These are phyloP conservation scores for Trichophyton rubrum DNA, from an alignment of 2,329 filamentous ascomycete genomes.

Conservation along the genomic window DNA sequence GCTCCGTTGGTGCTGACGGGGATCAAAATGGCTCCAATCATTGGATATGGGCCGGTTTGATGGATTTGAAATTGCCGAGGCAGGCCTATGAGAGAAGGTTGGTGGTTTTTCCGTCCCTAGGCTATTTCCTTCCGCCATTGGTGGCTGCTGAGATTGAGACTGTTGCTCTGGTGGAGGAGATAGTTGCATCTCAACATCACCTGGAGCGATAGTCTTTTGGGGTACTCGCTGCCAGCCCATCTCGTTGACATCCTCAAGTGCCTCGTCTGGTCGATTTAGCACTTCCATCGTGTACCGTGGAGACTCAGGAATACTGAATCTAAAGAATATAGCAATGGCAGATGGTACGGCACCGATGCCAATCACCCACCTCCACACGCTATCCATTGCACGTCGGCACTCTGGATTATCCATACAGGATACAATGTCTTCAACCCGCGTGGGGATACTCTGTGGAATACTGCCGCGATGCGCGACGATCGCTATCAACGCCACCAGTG, in stretches of 20 bases:
- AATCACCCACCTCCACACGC: conserved; percentile 55
- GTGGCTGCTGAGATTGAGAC: neutral
- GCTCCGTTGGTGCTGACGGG: neutral
- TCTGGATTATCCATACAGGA: neutral
- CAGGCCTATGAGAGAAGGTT: neutral
- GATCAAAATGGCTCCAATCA: neutral
- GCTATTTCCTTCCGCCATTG: neutral
- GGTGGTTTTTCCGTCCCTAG: neutral
- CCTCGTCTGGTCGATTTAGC: conserved; percentile 13
- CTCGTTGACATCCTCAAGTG: conserved; percentile 10
- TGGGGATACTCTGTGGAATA: neutral
- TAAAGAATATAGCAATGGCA: conserved; percentile 51
- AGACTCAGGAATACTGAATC: conserved; percentile 54
- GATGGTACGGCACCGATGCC: conserved; percentile 53
- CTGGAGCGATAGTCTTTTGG: neutral
- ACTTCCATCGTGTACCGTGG: conserved; percentile 55
- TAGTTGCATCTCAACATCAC: conserved; percentile 2
- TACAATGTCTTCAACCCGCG: neutral
- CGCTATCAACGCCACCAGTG: conserved; percentile 45
- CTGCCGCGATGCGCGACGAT: neutral
- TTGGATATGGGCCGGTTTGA: neutral
- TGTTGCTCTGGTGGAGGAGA: neutral
- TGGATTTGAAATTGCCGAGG: neutral
- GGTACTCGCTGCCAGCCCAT: conserved; percentile 1
- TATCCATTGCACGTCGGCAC: conserved; percentile 36